Base-by-base conservation (phyloP, 306 rosid species). In the Trifolium repens region DNA sequence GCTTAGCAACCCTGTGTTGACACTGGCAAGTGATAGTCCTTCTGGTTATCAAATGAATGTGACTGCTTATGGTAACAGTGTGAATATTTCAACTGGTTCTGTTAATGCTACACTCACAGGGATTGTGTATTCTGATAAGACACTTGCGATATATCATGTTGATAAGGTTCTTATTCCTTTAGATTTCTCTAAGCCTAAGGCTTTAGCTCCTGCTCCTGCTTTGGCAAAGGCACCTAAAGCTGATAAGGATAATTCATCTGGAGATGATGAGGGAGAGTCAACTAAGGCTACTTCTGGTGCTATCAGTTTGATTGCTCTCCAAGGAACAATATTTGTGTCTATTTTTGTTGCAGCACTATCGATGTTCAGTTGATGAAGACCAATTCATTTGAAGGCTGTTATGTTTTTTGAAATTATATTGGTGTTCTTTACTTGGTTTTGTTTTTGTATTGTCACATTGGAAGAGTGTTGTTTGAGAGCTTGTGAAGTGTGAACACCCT, bases 61-160 rank as follows among this genome's bases (percentile, higher is more conserved):
- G 44, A 90, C 90, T 2, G 86, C 93, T 54, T 80, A 84, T 62
- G 91, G 93, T 22, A 88, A 80, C 67, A 76, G 69, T 65, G 93
- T 90, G 57, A 90, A 90, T 74, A 72, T 86, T 10, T 66, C 91
- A 26, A 83, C 84, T 17, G 93, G 96, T 19, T 84, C 77, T 15
- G 90, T 87, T 8, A 73, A 88, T 70, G 87, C 93, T 5, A 83
- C 89, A 1, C 70, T 90, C 54, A 81, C 91, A 0, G 91, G 96
- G 4, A 81, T 89, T 26, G 87, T 90, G 3, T 88, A 90, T 34
- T 13, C 87, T 0, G 96, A 90, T 53, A 84, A 80, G 67, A 81
- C 86, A 46, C 85, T 90, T 9, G 96, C 91, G 2, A 76, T 90
- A 71, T 88, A 90, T 46, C 88, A 85, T 71, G 75, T 90, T 40